phyloP scores from a whole-genome alignment of 352 stramenopile genomes.

The Phytophthora sojae region DNA sequence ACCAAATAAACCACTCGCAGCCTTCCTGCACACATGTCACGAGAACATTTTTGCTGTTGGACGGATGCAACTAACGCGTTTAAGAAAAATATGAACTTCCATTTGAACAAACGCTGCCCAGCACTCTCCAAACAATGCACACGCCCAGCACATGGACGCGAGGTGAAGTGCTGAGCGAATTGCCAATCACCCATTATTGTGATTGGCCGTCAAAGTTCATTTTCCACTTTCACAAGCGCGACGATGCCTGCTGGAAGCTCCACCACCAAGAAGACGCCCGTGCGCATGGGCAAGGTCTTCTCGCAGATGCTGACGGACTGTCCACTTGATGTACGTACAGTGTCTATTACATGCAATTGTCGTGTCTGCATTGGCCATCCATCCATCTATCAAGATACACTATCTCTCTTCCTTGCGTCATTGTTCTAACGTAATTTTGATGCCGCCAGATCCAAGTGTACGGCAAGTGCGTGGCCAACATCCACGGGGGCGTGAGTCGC shows the following conservation, averaged over 20 bases:
- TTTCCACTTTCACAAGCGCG: neutral
- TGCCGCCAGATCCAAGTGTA: slow-evolving; percentile 76
- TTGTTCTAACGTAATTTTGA: neutral
- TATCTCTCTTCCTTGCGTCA: too few relatives aligned
- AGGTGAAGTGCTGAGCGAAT: slow-evolving; percentile 4
- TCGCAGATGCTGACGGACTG: slow-evolving; percentile 74
- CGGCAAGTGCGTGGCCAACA: slow-evolving; percentile 75
- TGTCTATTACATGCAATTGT: neutral
- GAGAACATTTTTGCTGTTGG: slow-evolving; percentile 22
- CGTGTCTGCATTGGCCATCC: too few relatives aligned
- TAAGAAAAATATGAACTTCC: slow-evolving; percentile 23
- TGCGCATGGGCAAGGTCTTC: slow-evolving; percentile 77
- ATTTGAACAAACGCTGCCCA: slow-evolving; percentile 15
- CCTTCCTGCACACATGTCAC: neutral
- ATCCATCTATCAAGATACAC: neutral
- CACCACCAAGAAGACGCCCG: slow-evolving; percentile 41
- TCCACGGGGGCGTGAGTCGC: slow-evolving; percentile 59
- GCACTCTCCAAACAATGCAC: neutral
- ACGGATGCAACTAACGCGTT: slow-evolving; percentile 10
- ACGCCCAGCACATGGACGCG: neutral
- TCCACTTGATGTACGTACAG: slow-evolving; percentile 59
- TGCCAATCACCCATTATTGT: slow-evolving; percentile 7
- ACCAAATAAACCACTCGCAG: neutral
- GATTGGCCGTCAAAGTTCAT: slow-evolving; percentile 17
- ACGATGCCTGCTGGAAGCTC: slow-evolving; percentile 28